A percentile compares a stretch with the other conserved stretches of the same genome.
Evolutionary conservation across 176 grass and related monocot species (phyloP).

Genomic region (Dendrocalamus sinicus): DNA sequence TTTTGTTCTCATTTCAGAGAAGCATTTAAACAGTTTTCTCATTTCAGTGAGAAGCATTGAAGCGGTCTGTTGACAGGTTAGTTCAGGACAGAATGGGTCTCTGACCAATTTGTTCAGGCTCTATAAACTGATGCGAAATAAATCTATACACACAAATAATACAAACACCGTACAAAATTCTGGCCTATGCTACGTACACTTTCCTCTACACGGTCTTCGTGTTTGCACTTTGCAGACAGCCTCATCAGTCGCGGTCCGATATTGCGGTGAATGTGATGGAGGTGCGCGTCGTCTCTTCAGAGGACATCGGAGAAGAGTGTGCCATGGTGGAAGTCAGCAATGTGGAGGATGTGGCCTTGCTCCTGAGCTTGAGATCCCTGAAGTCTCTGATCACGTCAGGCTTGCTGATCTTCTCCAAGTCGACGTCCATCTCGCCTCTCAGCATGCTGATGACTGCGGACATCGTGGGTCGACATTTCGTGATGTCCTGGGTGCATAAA

Average conservation of each 20-base stretch:
- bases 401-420: slow-evolving; percentile 57
- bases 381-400: slow-evolving; percentile 78
- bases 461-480: slow-evolving; percentile 68
- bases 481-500: slow-evolving; percentile 69
- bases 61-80: neutral
- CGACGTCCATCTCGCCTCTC: slow-evolving; percentile 55
- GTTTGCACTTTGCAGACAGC: neutral
- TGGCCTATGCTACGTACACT: slow-evolving; percentile 32
- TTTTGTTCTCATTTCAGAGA: neutral
- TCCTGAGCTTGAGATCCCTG: slow-evolving; percentile 58
- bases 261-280: slow-evolving; percentile 73
- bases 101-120: neutral
- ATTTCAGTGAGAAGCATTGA: neutral
- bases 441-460: slow-evolving; percentile 59
- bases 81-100: neutral
- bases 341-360: slow-evolving; percentile 50
- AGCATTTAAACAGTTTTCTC: neutral
- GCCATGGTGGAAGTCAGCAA: slow-evolving; percentile 57
- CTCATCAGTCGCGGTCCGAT: slow-evolving; percentile 47
- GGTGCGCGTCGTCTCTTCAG: slow-evolving; percentile 56
- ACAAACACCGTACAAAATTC: neutral
- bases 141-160: slow-evolving; percentile 30
- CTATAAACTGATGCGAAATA: neutral
- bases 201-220: neutral
- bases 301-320: slow-evolving; percentile 43